Percentiles rank a stretch among this genome's conserved stretches.
Evolutionary conservation across 2,329 filamentous ascomycete species (phyloP).

Genomic region (Pestalotiopsis sp.): DNA sequence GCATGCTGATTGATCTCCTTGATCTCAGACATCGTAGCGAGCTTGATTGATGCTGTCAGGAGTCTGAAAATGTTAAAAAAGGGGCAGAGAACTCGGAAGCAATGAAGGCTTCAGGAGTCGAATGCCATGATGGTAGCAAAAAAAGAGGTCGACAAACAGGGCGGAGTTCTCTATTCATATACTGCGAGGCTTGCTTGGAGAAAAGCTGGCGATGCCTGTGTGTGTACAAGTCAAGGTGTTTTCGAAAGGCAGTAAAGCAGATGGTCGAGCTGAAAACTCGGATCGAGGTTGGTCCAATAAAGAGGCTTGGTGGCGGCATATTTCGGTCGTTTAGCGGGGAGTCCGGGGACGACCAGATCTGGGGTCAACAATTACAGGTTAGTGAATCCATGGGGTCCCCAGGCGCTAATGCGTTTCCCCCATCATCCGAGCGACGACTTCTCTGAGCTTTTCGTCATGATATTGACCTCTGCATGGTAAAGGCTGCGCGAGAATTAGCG

Average conservation of each 20-base stretch:
- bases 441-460: background rate
- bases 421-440: background rate
- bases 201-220: background rate
- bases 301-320: background rate
- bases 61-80: background rate
- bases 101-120: background rate
- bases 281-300: slow-evolving; percentile 10
- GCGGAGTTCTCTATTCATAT: background rate
- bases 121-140: background rate
- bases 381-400: background rate
- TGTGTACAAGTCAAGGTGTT: background rate
- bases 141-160: background rate
- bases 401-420: background rate
- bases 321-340: background rate
- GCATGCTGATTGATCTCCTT: background rate
- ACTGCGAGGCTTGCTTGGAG: background rate
- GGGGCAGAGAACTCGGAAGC: background rate
- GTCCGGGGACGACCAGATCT: slow-evolving; percentile 1
- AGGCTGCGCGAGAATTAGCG: background rate
- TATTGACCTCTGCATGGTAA: background rate
- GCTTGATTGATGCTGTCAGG: background rate
- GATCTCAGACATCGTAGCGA: background rate
- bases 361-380: background rate
- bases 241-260: background rate
- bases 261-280: background rate